Conservation (phyloP, 257 asterid species). For the Datura wrightii region DNA sequence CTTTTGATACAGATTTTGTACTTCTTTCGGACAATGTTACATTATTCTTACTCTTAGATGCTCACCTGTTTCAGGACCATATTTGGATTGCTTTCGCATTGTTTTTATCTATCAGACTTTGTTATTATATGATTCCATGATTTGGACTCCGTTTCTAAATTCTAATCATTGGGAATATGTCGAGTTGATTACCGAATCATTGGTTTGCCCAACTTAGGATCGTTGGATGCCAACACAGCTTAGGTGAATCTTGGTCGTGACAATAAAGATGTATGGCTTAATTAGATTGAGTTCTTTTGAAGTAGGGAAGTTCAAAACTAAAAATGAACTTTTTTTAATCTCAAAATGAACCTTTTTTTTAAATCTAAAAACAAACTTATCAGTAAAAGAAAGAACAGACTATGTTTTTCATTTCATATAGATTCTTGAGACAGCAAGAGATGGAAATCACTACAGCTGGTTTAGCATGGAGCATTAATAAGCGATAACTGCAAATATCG, state of each 20-base stretch:
- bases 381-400: not conserved
- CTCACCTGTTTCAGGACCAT: not conserved
- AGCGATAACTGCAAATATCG: not conserved
- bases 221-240: not conserved
- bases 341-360: too few relatives aligned
- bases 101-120: not conserved
- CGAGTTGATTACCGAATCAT: not conserved
- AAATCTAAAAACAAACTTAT: not conserved
- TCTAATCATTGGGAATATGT: not conserved
- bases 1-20: not conserved
- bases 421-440: not conserved
- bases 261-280: not conserved
- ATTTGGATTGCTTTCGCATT: not conserved
- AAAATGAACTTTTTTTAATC: not conserved
- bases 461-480: not conserved
- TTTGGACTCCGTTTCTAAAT: not conserved
- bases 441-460: not conserved
- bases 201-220: not conserved
- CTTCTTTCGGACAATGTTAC: not conserved
- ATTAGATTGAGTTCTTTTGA: not conserved
- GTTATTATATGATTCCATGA: not conserved
- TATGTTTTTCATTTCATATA: not conserved
- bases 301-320: not conserved
- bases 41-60: not conserved
- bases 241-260: not conserved